Conservation (phyloP, 129 eudicot genomes). For the Chrysanthemum makinoi region DNA sequence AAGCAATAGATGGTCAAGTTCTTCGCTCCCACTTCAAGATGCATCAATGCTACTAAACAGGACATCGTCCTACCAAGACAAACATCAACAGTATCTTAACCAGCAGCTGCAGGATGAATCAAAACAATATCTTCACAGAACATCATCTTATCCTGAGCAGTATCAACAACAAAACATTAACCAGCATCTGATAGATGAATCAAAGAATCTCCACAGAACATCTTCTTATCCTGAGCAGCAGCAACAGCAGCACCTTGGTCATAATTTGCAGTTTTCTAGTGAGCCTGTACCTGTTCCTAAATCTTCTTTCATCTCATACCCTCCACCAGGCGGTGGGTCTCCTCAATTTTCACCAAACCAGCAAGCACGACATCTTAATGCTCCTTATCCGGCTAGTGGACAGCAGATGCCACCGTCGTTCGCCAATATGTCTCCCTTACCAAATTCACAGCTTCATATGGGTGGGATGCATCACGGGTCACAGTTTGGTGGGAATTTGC, state of each 20-base stretch:
- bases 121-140: slow-evolving; percentile 39
- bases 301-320: slow-evolving; percentile 75
- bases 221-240: slow-evolving; percentile 87
- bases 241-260: slow-evolving; percentile 35
- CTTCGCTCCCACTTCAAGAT: slow-evolving; percentile 40
- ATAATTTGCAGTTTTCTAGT: slow-evolving; percentile 52
- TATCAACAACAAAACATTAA: slow-evolving; percentile 41
- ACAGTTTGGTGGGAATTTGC: slow-evolving; percentile 54
- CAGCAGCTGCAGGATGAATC: slow-evolving; percentile 32
- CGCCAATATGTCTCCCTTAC: slow-evolving; percentile 28
- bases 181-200: slow-evolving; percentile 39
- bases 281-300: slow-evolving; percentile 74
- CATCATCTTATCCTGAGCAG: slow-evolving; percentile 87
- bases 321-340: slow-evolving; percentile 66
- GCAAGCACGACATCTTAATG: slow-evolving; percentile 42
- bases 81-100: slow-evolving; percentile 49
- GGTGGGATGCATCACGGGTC: slow-evolving; percentile 55
- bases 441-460: slow-evolving; percentile 45
- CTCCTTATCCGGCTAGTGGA: slow-evolving; percentile 31
- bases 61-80: slow-evolving; percentile 80
- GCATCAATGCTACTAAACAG: slow-evolving; percentile 53
- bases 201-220: slow-evolving; percentile 59
- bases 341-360: slow-evolving; percentile 56
- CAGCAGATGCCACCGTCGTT: slow-evolving; percentile 48
- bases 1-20: slow-evolving; percentile 54